A percentile compares a stretch with the other conserved stretches of the same genome.
phyloP scores from a whole-genome alignment of 306 rosid genomes.

The Glycine tomentella region DNA sequence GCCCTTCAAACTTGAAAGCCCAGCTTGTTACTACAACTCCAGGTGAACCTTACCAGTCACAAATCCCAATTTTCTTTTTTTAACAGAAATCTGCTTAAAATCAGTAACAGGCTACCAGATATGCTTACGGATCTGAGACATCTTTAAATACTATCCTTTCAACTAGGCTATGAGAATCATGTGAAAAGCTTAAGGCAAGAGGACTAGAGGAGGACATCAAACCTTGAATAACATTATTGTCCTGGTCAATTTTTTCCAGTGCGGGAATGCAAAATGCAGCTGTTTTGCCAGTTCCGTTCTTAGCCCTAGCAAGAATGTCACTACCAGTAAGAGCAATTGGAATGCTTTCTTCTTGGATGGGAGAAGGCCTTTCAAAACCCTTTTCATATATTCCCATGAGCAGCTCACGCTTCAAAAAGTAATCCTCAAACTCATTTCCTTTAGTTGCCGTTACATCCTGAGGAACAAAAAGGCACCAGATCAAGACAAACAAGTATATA shows the following conservation, averaged over 20 bases:
- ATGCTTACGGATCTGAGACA: conserved; percentile 14
- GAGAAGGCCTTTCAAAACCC: conserved; percentile 99
- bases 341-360: conserved; percentile 99
- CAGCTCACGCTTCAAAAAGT: conserved; percentile 96
- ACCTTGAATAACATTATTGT: conserved; percentile 92
- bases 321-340: conserved; percentile 99
- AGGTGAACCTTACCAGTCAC: neutral
- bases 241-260: conserved; percentile 97
- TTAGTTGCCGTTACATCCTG: conserved; percentile 99
- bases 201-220: conserved; percentile 16
- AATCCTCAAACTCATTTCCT: conserved; percentile 99
- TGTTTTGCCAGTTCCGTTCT: conserved; percentile 98
- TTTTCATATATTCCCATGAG: conserved; percentile 99
- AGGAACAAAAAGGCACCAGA: conserved; percentile 30
- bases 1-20: neutral
- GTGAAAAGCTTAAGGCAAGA: neutral
- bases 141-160: conserved; percentile 15
- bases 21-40: neutral
- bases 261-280: conserved; percentile 99
- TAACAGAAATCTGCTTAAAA: neutral
- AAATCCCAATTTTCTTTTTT: neutral
- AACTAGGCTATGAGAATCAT: conserved; percentile 10
- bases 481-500: conserved; percentile 33
- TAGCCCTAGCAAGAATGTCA: conserved; percentile 98
- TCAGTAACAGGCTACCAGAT: conserved; percentile 12